Evolutionary conservation across 768 basidiomycete genomes (phyloP).

Genomic region (Agrocybe chaxingu): DNA sequence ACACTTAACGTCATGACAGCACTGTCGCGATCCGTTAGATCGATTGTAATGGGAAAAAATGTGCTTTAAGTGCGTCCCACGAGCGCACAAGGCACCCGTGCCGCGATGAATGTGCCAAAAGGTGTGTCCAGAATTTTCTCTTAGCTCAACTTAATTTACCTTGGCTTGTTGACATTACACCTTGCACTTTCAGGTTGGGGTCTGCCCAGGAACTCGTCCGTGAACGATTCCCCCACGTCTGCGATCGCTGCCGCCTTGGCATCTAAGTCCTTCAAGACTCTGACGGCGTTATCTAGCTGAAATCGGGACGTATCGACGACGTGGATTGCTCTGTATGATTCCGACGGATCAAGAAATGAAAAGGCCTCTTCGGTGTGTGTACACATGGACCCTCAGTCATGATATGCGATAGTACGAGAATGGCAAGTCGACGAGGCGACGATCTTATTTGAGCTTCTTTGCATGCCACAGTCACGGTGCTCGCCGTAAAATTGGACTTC

Average conservation of each 20-base stretch:
- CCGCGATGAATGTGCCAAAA: slow-evolving; percentile 4
- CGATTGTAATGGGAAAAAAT: slow-evolving; percentile 41
- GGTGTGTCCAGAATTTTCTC: neutral
- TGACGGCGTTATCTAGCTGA: no score
- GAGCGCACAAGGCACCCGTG: slow-evolving; percentile 3
- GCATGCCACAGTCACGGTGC: no score
- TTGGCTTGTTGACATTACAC: neutral
- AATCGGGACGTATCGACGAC: no score
- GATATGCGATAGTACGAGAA: no score
- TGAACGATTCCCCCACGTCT: neutral
- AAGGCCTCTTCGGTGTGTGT: no score
- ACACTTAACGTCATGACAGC: neutral
- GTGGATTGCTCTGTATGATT: no score
- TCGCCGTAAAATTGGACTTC: no score
- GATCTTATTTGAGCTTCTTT: no score
- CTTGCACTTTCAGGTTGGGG: slow-evolving; percentile 8
- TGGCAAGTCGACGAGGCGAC: no score
- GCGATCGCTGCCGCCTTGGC: slow-evolving; percentile 14
- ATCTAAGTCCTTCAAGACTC: neutral
- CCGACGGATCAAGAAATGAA: no score
- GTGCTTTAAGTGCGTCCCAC: slow-evolving; percentile 35
- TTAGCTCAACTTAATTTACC: neutral
- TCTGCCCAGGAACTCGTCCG: slow-evolving; percentile 10
- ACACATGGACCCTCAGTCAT: no score
- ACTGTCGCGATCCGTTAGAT: slow-evolving; percentile 28